Base-by-base conservation (phyloP, 257 asterid genomes). In the Apocynum venetum region DNA sequence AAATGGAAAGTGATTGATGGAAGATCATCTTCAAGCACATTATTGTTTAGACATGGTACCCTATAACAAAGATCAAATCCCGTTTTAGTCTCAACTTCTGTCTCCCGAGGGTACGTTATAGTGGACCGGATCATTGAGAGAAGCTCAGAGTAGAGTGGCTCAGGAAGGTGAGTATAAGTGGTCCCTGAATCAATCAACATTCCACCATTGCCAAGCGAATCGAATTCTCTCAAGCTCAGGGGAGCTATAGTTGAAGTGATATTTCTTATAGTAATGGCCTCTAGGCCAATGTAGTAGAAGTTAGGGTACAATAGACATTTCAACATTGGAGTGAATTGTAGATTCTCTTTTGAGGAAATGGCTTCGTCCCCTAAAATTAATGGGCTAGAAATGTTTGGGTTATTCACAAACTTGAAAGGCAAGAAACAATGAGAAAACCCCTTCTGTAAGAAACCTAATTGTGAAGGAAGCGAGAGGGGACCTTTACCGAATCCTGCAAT, bases 391-490 rank as follows among this genome's bases (percentile, higher is more conserved):
- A 89, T 75, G 77, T 91, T 91, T 56, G 95, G 95, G 84, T 87
- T 85, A 82, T 87, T 89, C 47, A 95, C 90, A 80, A 72, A 91
- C 82, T 85, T 85, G 84, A 88, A 91, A 49, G 97, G 89, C 86
- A 91, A 87, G 86, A 91, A 89, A 75, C 97, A 91, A 77, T 91
- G 90, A 51, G 97, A 89, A 76, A 91, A 91, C 0, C 97, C 95
- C 81, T 88, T 89, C 47, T 81, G 86, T 41, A 79, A 82, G 73
- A 91, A 89, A 82, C 97, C 97, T 83, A 89, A 66, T 73, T 91
- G 97, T 15, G 93, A 88, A 82, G 93, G 93, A n/a, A 91, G 85
- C 20, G 95, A 91, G 47, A 91, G 89, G 14, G 90, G 85, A 12
- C 97, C 97, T 80, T 73, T 91, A 35, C 97, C 97, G 55, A 91